These are phyloP conservation scores for Candida morakotiae DNA, from an alignment of 805 yeast species.

Conservation along the genomic window DNA sequence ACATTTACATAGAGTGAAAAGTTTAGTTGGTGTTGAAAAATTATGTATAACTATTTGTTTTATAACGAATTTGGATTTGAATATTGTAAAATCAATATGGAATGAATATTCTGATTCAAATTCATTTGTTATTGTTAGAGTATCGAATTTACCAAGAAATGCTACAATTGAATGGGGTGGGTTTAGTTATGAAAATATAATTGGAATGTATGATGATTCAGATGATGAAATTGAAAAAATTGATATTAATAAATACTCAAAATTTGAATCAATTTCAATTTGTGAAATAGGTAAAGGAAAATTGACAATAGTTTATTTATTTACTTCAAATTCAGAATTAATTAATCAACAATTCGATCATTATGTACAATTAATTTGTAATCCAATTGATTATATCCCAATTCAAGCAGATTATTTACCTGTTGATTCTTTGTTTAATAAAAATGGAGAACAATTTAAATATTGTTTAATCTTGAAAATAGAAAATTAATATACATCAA, in stretches of 20 bases:
- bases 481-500: conserved; percentile 9
- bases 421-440: conserved; percentile 12
- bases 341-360: conserved; percentile 3
- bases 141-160: conserved; percentile 54
- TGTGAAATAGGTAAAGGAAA: conserved; percentile 9
- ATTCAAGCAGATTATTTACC: conserved; percentile 14
- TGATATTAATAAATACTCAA: background rate
- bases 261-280: conserved; percentile 12
- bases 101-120: conserved; percentile 6
- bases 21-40: conserved; percentile 44
- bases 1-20: conserved; percentile 63
- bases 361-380: background rate
- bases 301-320: conserved; percentile 10
- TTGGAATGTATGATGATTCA: conserved; percentile 36
- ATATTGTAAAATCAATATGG: conserved; percentile 42
- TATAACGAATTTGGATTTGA: conserved; percentile 33
- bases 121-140: conserved; percentile 49
- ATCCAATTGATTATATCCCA: background rate
- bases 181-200: conserved; percentile 38
- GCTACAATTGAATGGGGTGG: conserved; percentile 81
- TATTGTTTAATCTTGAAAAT: conserved; percentile 15
- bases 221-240: conserved; percentile 21
- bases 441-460: conserved; percentile 10
- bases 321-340: conserved; percentile 12
- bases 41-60: conserved; percentile 54